These are phyloP conservation scores for Biancaea sappan DNA, from an alignment of 306 rosid genomes.

Conservation along the genomic window DNA sequence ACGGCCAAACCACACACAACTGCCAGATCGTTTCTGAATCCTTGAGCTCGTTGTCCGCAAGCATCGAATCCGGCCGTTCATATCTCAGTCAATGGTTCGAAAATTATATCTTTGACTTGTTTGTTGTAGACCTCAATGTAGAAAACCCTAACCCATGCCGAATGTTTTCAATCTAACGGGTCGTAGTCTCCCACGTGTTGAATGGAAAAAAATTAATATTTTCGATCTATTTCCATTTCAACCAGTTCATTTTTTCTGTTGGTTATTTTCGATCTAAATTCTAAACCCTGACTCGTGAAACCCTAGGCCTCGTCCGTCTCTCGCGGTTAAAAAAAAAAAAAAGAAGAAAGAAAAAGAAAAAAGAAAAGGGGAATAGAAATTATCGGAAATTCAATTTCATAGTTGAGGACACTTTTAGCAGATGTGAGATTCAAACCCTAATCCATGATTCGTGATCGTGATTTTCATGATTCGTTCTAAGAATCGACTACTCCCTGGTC, in stretches of 20 bases:
- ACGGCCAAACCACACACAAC: background rate
- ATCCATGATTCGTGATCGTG: slow-evolving; percentile 39
- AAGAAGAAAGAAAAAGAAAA: no score
- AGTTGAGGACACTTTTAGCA: no score
- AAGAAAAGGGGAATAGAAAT: no score
- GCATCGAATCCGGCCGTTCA: slow-evolving; percentile 6
- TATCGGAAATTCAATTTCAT: no score
- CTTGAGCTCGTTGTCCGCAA: background rate
- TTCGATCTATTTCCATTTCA: slow-evolving; percentile 12
- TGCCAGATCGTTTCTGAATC: background rate
- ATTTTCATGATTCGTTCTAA: slow-evolving; percentile 39
- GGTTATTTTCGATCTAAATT: slow-evolving; percentile 59
- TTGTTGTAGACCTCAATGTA: background rate
- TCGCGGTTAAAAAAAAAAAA: slow-evolving; percentile 40
- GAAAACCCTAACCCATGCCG: background rate
- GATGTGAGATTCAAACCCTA: slow-evolving; percentile 44
- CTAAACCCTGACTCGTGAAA: slow-evolving; percentile 42
- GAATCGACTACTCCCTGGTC: slow-evolving; percentile 30
- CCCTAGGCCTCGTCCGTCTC: slow-evolving; percentile 73
- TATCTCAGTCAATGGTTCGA: background rate
- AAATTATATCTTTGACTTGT: background rate
- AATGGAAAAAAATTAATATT: background rate
- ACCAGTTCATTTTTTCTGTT: background rate
- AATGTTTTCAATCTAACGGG: slow-evolving; percentile 26
- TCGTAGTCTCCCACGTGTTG: slow-evolving; percentile 26